Conservation (phyloP, 495 filamentous ascomycete species). For the Neurospora sp. region DNA sequence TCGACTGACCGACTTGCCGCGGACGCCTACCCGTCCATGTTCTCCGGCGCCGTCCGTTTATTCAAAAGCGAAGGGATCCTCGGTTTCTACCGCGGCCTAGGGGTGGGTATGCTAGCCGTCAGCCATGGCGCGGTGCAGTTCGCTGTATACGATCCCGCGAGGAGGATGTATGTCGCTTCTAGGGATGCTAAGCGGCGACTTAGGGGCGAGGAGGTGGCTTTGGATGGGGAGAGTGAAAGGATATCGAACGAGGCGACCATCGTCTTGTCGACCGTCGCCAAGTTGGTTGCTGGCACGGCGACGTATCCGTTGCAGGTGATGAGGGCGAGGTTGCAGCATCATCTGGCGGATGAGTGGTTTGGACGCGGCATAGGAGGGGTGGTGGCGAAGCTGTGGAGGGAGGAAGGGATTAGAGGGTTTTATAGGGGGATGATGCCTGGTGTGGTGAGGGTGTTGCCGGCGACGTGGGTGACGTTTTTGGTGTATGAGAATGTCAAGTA, state of each 20-base stretch:
- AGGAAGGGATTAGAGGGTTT: slow-evolving; percentile 75
- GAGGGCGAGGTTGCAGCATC: slow-evolving; percentile 76
- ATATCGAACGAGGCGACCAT: slow-evolving; percentile 71
- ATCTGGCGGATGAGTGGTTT: slow-evolving; percentile 64
- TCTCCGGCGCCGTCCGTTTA: slow-evolving; percentile 55
- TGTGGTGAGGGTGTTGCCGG: slow-evolving; percentile 77
- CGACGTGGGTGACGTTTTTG: slow-evolving; percentile 95
- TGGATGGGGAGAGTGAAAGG: slow-evolving; percentile 11
- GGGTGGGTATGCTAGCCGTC: slow-evolving; percentile 81
- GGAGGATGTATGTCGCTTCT: slow-evolving; percentile 42
- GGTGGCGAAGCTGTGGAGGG: slow-evolving; percentile 57
- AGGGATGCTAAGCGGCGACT: slow-evolving; percentile 11
- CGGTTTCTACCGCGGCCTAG: slow-evolving; percentile 77
- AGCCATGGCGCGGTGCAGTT: slow-evolving; percentile 93
- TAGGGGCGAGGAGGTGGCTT: not conserved
- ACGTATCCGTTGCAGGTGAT: slow-evolving; percentile 96
- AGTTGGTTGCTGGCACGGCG: slow-evolving; percentile 73
- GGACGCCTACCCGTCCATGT: slow-evolving; percentile 74
- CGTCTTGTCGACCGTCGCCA: slow-evolving; percentile 66
- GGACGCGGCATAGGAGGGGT: slow-evolving; percentile 61
- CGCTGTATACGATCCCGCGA: slow-evolving; percentile 84
- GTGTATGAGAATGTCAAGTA: slow-evolving; percentile 90
- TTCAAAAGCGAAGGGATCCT: slow-evolving; percentile 55
- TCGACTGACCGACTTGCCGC: slow-evolving; percentile 60
- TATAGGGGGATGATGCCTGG: slow-evolving; percentile 90